Base-by-base conservation (phyloP, 495 filamentous ascomycete species). In the Cenococcum geophilum region DNA sequence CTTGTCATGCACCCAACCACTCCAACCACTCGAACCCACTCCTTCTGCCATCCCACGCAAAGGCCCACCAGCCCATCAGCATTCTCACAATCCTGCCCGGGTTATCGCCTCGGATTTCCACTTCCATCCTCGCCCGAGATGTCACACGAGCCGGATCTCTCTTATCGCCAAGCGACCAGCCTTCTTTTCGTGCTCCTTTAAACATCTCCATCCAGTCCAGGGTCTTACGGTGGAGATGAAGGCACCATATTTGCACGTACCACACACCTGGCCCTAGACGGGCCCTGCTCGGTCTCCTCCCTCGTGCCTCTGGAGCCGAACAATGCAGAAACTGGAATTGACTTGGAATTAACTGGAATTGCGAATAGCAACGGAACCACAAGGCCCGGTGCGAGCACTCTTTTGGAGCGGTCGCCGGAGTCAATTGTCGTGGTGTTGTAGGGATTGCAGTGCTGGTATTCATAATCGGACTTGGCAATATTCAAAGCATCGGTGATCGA, bases 381-480 rank as follows among this genome's bases (percentile, higher is more conserved):
- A 23, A 32, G 49, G 20, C 27, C 40, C 40, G 40, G 40, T 45
- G 18, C 18, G 18, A 14, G 11, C 14, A 2, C 40, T 45, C 14
- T 14, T 45, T 14, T 18, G 40, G 40, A 45, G 40, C 11, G 40
- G 18, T 18, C 14, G 40, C 4, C 40, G 4, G 12, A 4, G 14
- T 14, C 11, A 45, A 45, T 16, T 14, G 1, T 45, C 40, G 40
- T 45, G 40, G 1, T 45, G 40, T 1, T 45, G 40, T 14, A 45
- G 14, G 40, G 14, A 45, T 45, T 1, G 40, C 11, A 14, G 40
- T 16, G 40, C 40, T 45, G 40, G 40, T 14, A 45, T 16, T 60
- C 57, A 59, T 61, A 64, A 50, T 23, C 23, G 18, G 50, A 8
- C 62, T 65, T 62, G 66, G 66, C 66, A 68, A 68, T 68, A 68